A percentile compares a stretch with the other conserved stretches of the same genome.
Evolutionary conservation across 1,284 basidiomycete species (phyloP).

Genomic region (Rhodotorula sp.): DNA sequence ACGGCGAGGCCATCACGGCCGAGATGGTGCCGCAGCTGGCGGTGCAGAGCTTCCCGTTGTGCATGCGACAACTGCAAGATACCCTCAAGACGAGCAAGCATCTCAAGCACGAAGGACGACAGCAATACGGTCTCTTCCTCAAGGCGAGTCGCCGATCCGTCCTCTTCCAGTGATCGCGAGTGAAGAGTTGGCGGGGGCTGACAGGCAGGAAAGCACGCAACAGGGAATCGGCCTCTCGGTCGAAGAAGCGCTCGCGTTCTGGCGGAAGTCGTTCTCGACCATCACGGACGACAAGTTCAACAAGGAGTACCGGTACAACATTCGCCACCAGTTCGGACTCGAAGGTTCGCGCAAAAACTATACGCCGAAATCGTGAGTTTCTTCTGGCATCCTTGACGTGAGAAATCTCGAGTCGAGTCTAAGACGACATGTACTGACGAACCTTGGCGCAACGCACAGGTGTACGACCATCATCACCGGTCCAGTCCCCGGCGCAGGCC

Average conservation of each 20-base stretch:
- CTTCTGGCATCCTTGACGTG: background rate
- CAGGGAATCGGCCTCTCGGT: slow-evolving; percentile 90
- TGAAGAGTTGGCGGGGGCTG: background rate
- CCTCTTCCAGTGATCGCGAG: background rate
- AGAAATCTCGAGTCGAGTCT: no score
- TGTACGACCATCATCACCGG: slow-evolving; percentile 85
- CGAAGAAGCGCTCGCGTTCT: slow-evolving; percentile 92
- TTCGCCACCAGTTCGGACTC: slow-evolving; percentile 90
- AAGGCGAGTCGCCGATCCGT: slow-evolving; percentile 61
- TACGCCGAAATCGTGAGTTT: slow-evolving; percentile 75
- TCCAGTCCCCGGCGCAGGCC: slow-evolving; percentile 69
- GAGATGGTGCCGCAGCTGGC: slow-evolving; percentile 92
- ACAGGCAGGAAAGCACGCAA: background rate
- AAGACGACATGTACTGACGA: background rate
- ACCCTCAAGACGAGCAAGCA: slow-evolving; percentile 75
- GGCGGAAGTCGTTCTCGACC: slow-evolving; percentile 77
- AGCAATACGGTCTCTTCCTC: slow-evolving; percentile 92
- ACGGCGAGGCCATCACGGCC: slow-evolving; percentile 72
- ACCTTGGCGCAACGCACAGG: slow-evolving; percentile 54
- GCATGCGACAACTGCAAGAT: slow-evolving; percentile 90
- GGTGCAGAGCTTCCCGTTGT: slow-evolving; percentile 87
- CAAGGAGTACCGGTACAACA: slow-evolving; percentile 97
- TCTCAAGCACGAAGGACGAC: slow-evolving; percentile 85
- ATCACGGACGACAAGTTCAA: slow-evolving; percentile 95
- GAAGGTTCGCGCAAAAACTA: slow-evolving; percentile 95